Evolutionary conservation across 148 eudicot genomes (phyloP), one percentile per base, ranked within the genome.

Genomic region (Amaranthus hypochondriacus): DNA sequence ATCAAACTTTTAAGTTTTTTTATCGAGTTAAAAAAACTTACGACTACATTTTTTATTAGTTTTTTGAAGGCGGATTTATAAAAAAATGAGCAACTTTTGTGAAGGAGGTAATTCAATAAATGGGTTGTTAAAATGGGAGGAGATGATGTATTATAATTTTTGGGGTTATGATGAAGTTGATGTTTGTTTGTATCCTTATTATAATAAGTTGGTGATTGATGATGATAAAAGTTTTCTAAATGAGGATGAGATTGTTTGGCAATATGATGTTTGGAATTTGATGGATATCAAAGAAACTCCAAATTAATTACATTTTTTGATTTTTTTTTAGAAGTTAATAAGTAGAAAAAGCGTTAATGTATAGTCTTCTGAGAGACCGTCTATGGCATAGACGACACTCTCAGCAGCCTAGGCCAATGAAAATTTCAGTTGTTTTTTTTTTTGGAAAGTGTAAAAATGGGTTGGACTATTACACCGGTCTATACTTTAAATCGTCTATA

Each of bases 211-310:
- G 59, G 62, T 39, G 39, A 46, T 10, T 11, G 59, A 46, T 13
- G 18, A 51, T 28, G 4, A 69, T 61, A 46, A 12, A 12, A 4
- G 44, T 9, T 58, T 66, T 11, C 77, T 50, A 55, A 56, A 67
- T 55, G 53, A 14, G 54, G 83, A 80, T 55, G 83, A 80, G 54
- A 66, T 80, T 80, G 79, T 80, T 72, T 80, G 83, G 83, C 77
- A 62, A 9, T 12, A 42, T 72, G 83, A 80, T 72, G 65, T 76
- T 61, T 80, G 83, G 80, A 77, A 72, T 76, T 72, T 80, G 80
- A 76, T 76, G 79, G 83, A 72, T 11, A 80, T 80, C 49, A 43
- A 68, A 47, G 21, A 72, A n/a, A 18, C 64, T 39, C 83, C 83
- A 48, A 9, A 47, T 8, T 28, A 42, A 28, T 28, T n/a, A n/a